These are phyloP conservation scores for Phoma sp. DNA, from an alignment of 2,329 filamentous ascomycete species.

Conservation along the genomic window DNA sequence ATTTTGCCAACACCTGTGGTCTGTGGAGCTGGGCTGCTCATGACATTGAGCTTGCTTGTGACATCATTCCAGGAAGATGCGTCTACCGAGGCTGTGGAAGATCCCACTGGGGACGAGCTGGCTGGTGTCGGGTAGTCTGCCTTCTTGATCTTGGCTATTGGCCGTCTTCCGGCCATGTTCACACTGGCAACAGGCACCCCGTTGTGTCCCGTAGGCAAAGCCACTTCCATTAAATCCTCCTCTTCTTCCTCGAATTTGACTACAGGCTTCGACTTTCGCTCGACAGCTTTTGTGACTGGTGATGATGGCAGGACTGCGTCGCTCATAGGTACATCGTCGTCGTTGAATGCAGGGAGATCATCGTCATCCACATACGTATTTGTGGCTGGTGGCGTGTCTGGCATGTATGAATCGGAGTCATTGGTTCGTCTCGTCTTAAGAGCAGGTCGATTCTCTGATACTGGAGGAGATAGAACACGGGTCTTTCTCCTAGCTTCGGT, in stretches of 20 bases:
- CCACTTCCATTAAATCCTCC: slow-evolving; percentile 85
- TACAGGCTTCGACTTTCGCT: slow-evolving; percentile 67
- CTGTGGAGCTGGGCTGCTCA: slow-evolving; percentile 74
- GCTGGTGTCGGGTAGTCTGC: slow-evolving; percentile 71
- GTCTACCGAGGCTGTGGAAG: slow-evolving; percentile 65
- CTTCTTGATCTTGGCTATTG: slow-evolving; percentile 75
- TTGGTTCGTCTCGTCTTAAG: slow-evolving; percentile 27
- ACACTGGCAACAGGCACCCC: slow-evolving; percentile 72
- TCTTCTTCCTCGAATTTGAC: slow-evolving; percentile 71
- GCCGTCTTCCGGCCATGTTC: slow-evolving; percentile 83
- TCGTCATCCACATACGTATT: slow-evolving; percentile 58
- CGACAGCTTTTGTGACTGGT: slow-evolving; percentile 78
- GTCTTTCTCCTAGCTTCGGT: slow-evolving; percentile 79
- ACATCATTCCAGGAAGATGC: slow-evolving; percentile 88
- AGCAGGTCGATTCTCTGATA: slow-evolving; percentile 54
- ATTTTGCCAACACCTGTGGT: slow-evolving; percentile 77
- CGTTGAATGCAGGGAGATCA: slow-evolving; percentile 63
- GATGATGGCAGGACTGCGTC: slow-evolving; percentile 82
- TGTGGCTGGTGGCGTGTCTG: slow-evolving; percentile 49
- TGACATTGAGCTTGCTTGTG: slow-evolving; percentile 82
- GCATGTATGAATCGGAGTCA: slow-evolving; percentile 53
- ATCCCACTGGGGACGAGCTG: slow-evolving; percentile 76
- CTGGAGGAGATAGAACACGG: slow-evolving; percentile 78
- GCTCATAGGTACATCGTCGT: slow-evolving; percentile 79
- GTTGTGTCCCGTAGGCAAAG: slow-evolving; percentile 71